A percentile compares a stretch with the other conserved stretches of the same genome.
Evolutionary conservation across 805 yeast genomes (phyloP).

Genomic region (Cyberlindnera nakhonratchasimensis): DNA sequence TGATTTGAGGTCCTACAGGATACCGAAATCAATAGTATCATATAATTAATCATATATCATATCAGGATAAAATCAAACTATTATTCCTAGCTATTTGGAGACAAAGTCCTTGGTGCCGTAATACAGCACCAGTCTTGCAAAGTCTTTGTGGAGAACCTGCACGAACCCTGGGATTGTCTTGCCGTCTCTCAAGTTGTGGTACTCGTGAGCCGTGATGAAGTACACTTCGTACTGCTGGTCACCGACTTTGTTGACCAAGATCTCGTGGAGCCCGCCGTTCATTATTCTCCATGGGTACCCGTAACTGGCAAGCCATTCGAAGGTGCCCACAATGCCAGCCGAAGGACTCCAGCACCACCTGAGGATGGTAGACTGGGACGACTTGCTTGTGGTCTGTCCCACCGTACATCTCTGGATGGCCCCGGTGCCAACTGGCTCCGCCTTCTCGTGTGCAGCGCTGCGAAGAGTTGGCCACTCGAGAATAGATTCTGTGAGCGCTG

Average conservation of each 20-base stretch:
- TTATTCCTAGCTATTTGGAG: not conserved
- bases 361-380: slow-evolving; percentile 5
- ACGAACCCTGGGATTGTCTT: slow-evolving; percentile 20
- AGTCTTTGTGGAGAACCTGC: slow-evolving; percentile 20
- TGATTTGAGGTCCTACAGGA: no score
- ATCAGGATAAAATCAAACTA: not conserved
- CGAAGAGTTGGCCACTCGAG: slow-evolving; percentile 7
- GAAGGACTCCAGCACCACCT: slow-evolving; percentile 13
- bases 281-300: slow-evolving; percentile 29
- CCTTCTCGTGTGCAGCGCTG: not conserved
- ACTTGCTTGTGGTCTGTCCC: not conserved
- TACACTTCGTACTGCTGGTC: slow-evolving; percentile 18
- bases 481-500: not conserved
- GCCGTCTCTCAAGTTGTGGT: slow-evolving; percentile 25
- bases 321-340: slow-evolving; percentile 9
- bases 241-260: slow-evolving; percentile 13
- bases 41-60: not conserved
- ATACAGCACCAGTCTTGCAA: slow-evolving; percentile 17
- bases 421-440: not conserved
- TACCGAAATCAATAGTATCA: no score
- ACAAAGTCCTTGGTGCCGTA: slow-evolving; percentile 7
- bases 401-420: not conserved
- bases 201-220: slow-evolving; percentile 22
- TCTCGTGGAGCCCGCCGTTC: slow-evolving; percentile 26
- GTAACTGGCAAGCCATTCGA: slow-evolving; percentile 19